Percentiles rank a stretch among this genome's conserved stretches.
Evolutionary conservation across 1,284 basidiomycete genomes (phyloP).

Genomic region (Sphaerobolus stellatus): DNA sequence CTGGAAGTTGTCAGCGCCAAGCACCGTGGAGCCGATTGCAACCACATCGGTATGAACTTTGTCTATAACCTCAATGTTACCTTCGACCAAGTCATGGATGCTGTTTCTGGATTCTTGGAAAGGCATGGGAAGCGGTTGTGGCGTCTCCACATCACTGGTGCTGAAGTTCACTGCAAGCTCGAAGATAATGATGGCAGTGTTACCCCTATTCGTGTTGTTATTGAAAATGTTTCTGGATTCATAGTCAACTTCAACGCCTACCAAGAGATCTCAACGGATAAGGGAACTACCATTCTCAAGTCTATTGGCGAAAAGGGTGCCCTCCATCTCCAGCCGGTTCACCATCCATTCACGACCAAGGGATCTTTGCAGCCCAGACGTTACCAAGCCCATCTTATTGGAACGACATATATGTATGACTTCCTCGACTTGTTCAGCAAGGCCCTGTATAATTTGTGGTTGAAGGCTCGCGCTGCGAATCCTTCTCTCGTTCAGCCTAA

Average conservation of each 20-base stretch:
- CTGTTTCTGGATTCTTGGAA: slow-evolving; percentile 96
- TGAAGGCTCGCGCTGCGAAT: slow-evolving; percentile 64
- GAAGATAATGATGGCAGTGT: slow-evolving; percentile 93
- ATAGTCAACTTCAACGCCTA: slow-evolving; percentile 99
- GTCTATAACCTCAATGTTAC: slow-evolving; percentile 94
- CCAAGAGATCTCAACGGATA: slow-evolving; percentile 96
- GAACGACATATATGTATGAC: slow-evolving; percentile 98
- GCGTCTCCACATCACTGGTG: slow-evolving; percentile 96
- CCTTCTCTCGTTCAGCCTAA: slow-evolving; percentile 76
- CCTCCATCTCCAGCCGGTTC: slow-evolving; percentile 89
- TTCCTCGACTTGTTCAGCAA: slow-evolving; percentile 99
- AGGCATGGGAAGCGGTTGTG: slow-evolving; percentile 97
- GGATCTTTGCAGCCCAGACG: slow-evolving; percentile 99
- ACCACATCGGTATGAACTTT: slow-evolving; percentile 98
- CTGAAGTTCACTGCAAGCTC: slow-evolving; percentile 94
- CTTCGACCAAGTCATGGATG: slow-evolving; percentile 94
- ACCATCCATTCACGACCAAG: slow-evolving; percentile 92
- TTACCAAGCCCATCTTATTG: slow-evolving; percentile 98
- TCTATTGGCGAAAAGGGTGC: slow-evolving; percentile 95
- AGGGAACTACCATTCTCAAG: slow-evolving; percentile 91
- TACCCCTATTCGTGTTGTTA: slow-evolving; percentile 94
- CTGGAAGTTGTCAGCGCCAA: slow-evolving; percentile 89
- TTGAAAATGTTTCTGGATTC: slow-evolving; percentile 98
- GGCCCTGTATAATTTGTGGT: slow-evolving; percentile 92
- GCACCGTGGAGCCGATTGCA: slow-evolving; percentile 89